These are phyloP conservation scores for Solanum peruvianum DNA, from an alignment of 257 asterid genomes.

Conservation along the genomic window DNA sequence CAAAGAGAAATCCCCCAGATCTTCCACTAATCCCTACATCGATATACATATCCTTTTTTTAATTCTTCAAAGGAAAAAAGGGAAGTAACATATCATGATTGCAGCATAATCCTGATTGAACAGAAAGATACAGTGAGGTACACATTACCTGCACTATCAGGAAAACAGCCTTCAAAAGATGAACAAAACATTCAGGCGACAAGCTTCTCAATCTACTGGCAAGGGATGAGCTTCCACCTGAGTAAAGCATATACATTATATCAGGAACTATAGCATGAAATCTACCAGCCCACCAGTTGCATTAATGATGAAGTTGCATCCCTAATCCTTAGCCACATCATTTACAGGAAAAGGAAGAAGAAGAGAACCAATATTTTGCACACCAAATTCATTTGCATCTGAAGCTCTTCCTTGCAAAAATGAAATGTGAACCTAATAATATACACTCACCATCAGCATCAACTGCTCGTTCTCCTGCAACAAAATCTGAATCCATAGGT, in stretches of 20 bases:
- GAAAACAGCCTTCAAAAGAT: slow-evolving; percentile 79
- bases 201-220: slow-evolving; percentile 84
- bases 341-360: not conserved
- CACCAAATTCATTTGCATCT: not conserved
- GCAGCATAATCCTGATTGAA: not conserved
- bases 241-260: not conserved
- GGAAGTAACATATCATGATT: not conserved
- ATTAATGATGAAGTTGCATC: not conserved
- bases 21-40: not conserved
- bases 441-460: slow-evolving; percentile 71
- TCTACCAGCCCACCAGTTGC: not conserved
- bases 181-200: slow-evolving; percentile 81
- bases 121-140: slow-evolving; percentile 11
- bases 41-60: not conserved
- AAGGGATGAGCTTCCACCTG: slow-evolving; percentile 91
- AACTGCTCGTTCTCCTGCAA: slow-evolving; percentile 63
- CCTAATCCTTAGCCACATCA: not conserved
- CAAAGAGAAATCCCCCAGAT: not conserved
- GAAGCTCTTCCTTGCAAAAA: not conserved
- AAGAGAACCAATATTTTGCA: not conserved
- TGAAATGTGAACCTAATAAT: not conserved
- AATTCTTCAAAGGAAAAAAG: not conserved
- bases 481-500: slow-evolving; percentile 56
- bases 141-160: slow-evolving; percentile 88
- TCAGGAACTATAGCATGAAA: not conserved